Evolutionary conservation across 176 grass and related monocot species (phyloP), one percentile per base, ranked within the genome.

Genomic region (Raddia distichophylla): DNA sequence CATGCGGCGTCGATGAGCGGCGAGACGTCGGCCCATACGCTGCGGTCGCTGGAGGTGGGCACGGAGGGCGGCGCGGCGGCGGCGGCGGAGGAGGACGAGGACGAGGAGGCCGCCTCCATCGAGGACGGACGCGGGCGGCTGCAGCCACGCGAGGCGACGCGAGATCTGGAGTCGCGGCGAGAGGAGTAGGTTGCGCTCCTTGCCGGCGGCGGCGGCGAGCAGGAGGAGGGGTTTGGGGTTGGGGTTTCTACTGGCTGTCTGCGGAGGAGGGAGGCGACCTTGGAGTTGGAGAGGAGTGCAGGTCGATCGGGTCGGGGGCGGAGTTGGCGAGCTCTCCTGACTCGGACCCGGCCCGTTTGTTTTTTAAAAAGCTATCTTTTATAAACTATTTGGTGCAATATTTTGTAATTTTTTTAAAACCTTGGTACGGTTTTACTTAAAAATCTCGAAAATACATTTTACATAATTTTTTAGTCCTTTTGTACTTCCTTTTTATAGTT

Each of bases 1-100:
- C 92, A 98, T 7, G 95, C 90, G 59, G 92, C 88, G 61, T 51
- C 84, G 83, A 98, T 64, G 74, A 98, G 86, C 54, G 78, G 84
- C 22, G 86, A 87, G 37, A 56, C 95, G 77, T 98, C 95, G 16
- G 86, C 86, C 95, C 95, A 98, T 14, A 91, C 74, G 70, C 58
- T 20, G 46, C 80, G 84, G 66, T 92, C 87, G 58, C 87, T 69
- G 50, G 77, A 46, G 6, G 80, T 16, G 33, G 86, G 90, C 77
- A 98, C 79, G 45, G 84, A 71, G 33, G 82, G 76, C 60, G 73
- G 83, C 27, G 66, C 67, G 80, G 80, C 6, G 82, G 82, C 63
- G 37, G 37, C 37, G 37, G 37, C 37, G 60, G 88, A 73, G 19
- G 72, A 13, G 64, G 66, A 48, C 75, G 47, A 56, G 9, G 8